A percentile compares a stretch with the other conserved stretches of the same genome.
Conservation (phyloP, 176 grass and related monocot genomes). For the Olyra latifolia region DNA sequence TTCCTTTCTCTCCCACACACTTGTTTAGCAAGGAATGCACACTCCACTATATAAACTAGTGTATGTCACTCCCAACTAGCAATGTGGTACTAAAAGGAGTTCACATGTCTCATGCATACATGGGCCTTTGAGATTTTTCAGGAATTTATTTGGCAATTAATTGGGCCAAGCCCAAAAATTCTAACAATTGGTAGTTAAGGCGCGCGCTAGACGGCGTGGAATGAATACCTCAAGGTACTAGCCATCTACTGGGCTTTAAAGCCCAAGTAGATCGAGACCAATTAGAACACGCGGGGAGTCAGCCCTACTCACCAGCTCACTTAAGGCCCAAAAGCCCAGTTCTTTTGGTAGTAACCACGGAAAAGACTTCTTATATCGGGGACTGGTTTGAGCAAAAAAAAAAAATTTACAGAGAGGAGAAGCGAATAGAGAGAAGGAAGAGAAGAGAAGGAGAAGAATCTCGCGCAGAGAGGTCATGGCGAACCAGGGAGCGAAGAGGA, state of each 20-base stretch:
- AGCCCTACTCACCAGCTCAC: background rate
- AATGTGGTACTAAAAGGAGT: too few relatives aligned
- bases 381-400: background rate
- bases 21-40: too few relatives aligned
- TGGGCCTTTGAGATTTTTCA: too few relatives aligned
- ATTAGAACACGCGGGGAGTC: background rate
- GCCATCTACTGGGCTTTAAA: background rate
- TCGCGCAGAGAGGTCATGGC: slow-evolving; percentile 53
- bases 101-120: too few relatives aligned
- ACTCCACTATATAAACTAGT: too few relatives aligned
- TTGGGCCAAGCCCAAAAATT: too few relatives aligned
- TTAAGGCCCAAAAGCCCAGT: background rate
- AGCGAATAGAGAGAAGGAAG: background rate
- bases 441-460: background rate
- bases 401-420: background rate
- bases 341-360: background rate
- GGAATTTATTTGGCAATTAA: too few relatives aligned
- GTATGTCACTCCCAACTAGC: too few relatives aligned
- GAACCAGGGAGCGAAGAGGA: slow-evolving; percentile 94
- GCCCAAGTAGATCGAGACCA: background rate
- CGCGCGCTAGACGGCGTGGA: slow-evolving; percentile 19
- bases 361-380: background rate
- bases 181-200: background rate
- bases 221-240: background rate
- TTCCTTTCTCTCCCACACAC: too few relatives aligned